Conservation (phyloP, 2,329 filamentous ascomycete species). For the Alternaria alternata region DNA sequence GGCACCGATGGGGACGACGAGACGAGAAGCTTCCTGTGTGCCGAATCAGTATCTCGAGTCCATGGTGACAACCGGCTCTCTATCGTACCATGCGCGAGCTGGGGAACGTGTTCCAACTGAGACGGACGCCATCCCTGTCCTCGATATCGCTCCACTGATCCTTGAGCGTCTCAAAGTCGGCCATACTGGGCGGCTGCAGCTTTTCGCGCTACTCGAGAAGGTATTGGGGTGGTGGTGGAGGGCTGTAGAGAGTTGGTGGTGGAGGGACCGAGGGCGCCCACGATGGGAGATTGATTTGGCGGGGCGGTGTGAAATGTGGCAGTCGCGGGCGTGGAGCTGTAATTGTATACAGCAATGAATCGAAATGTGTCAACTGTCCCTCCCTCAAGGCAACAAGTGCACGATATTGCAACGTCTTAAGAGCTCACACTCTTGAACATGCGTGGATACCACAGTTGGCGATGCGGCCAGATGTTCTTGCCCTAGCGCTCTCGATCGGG, state of each 20-base stretch:
- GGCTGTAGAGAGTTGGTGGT: constrained; percentile 31
- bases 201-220: not conserved
- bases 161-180: constrained; percentile 85
- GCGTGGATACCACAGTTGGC: constrained; percentile 15
- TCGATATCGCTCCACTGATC: constrained; percentile 97
- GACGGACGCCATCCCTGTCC: constrained; percentile 91
- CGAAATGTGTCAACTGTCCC: constrained; percentile 16
- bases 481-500: constrained; percentile 21
- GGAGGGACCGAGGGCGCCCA: constrained; percentile 43
- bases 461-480: constrained; percentile 26
- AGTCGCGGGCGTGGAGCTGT: constrained; percentile 8
- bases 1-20: constrained; percentile 95
- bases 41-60: constrained; percentile 32
- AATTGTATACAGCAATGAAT: constrained; percentile 7
- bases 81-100: constrained; percentile 97
- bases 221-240: constrained; percentile 14
- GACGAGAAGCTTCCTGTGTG: constrained; percentile 83
- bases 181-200: constrained; percentile 66
- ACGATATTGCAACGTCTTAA: constrained; percentile 36
- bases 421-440: constrained; percentile 23
- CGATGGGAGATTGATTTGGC: constrained; percentile 36
- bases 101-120: constrained; percentile 99
- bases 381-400: constrained; percentile 21
- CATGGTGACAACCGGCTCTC: constrained; percentile 17
- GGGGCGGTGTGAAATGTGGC: constrained; percentile 30